Evolutionary conservation across 768 basidiomycete genomes (phyloP), one percentile per base, ranked within the genome.

Genomic region (Collybia mongolica): DNA sequence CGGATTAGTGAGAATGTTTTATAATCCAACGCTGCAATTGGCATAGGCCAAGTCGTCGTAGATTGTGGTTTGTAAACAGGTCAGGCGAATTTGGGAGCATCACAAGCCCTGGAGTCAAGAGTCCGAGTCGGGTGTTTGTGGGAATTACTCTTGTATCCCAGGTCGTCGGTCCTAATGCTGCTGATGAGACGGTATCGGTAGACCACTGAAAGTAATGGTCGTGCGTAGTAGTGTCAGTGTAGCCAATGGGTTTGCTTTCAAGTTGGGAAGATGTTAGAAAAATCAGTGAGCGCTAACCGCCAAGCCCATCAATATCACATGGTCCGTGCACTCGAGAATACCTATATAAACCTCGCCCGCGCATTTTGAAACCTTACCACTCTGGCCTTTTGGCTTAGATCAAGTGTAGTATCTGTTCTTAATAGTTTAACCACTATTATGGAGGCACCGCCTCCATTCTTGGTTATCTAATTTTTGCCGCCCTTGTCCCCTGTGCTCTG

Each of bases 391-490:
- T 90, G 88, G 88, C 88, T 90, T 90, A 89, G 88, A 90, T 90
- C 88, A 90, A 90, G 88, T 90, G 88, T 90, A 90, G 88, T 90
- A 91, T 90, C 88, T 91, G 88, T 90, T 89, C 87, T 90, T 87
- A 83, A 83, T 82, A 83, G 81, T 83, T 82, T 83, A 83, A 84
- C 75, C 75, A 75, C 76, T 77, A 77, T 77, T 77, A 76, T 76
- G 73, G 70, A 65, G 73, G 72, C 76, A 77, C 72, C 67, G 77
- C 74, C 67, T 68, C 69, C 72, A 76, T 76, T 57, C 62, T 63
- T 79, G 77, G 77, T 81, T 80, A 80, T 79, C 70, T 73, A 66
- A 75, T 75, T 76, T 75, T 75, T 75, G 74, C 67, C 71, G 71
- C 73, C 74, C 75, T 50, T 49, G 74, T 54, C 60, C 64, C 57